Evolutionary conservation across 1,139 yeast species (phyloP), one percentile per base, ranked within the genome.

Genomic region (Pichia sp.): DNA sequence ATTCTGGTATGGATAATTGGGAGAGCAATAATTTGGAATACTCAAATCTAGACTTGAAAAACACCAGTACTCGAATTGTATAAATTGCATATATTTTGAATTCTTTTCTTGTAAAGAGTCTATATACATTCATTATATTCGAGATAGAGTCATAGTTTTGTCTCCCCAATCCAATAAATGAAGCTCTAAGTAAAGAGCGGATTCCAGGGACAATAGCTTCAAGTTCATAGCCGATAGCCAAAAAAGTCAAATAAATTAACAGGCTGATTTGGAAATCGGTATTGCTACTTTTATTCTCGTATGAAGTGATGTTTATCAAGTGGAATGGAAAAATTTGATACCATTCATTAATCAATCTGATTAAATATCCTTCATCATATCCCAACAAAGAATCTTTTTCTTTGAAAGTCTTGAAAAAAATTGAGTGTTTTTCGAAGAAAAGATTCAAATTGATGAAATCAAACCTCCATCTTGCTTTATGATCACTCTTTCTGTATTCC

Each of bases 111-210:
- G 29, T 39, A 6, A 44, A 3, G n/a, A 33, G 37, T 5, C 39
- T 29, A 26, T 41, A 46, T 5, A 41, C 26, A 4, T 27, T 32
- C 37, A 49, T 27, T 3, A 49, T 29, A 27, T 33, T 29, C 4
- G 36, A 7, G 11, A 40, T 16, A 4, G 38, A n/a, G 29, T 38
- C 34, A 35, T 32, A 40, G 2, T 16, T 26, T 29, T 34, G 3
- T 34, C 23, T 34, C 11, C 31, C 46, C 8, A 37, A 33, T 67
- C 48, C 49, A 1, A 42, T 8, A 29, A 50, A 51, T 3, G 46
- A 51, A 29, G 27, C 42, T 27, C 43, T 38, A n/a, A 47, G 28
- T 10, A 49, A 43, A 29, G 39, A 36, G 31, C 44, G 23, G 9
- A 42, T 35, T 2, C 46, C 50, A 3, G 51, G 51, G 7, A 47